Conservation (phyloP, 129 eudicot genomes). For the Artemisia tridentata region DNA sequence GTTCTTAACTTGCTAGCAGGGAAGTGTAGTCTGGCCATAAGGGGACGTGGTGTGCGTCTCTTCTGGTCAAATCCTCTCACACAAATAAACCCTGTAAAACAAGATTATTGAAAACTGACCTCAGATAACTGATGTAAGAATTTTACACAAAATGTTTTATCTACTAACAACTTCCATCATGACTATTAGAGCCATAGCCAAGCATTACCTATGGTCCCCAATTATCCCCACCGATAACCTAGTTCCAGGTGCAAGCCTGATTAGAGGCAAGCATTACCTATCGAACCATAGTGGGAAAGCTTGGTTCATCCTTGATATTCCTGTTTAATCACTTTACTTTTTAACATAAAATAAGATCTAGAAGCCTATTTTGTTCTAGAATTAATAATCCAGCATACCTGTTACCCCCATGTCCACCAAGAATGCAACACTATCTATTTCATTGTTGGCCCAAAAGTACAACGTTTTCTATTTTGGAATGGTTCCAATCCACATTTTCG, state of each 20-base stretch:
- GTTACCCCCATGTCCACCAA: neutral
- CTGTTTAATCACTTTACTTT: neutral
- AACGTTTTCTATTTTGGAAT: neutral
- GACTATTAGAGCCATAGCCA: no score
- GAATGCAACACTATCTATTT: neutral
- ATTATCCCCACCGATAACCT: no score
- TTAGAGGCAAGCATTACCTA: no score
- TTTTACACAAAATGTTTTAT: slow-evolving; percentile 6
- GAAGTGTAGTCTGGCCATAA: slow-evolving; percentile 73
- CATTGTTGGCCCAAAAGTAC: neutral
- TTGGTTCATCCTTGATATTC: neutral
- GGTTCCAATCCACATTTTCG: neutral
- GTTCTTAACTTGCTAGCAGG: slow-evolving; percentile 61
- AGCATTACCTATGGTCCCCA: no score
- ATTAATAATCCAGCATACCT: neutral
- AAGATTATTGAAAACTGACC: neutral
- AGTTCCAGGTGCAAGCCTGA: no score
- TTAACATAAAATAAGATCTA: neutral
- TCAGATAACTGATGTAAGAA: neutral
- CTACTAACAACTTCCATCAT: neutral
- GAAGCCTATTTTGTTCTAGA: neutral
- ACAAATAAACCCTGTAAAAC: slow-evolving; percentile 69
- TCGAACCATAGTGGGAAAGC: neutral
- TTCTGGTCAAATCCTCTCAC: slow-evolving; percentile 76
- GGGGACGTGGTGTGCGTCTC: slow-evolving; percentile 72